Evolutionary conservation across 2,329 filamentous ascomycete species (phyloP).

Genomic region (Fonsecaea erecta): DNA sequence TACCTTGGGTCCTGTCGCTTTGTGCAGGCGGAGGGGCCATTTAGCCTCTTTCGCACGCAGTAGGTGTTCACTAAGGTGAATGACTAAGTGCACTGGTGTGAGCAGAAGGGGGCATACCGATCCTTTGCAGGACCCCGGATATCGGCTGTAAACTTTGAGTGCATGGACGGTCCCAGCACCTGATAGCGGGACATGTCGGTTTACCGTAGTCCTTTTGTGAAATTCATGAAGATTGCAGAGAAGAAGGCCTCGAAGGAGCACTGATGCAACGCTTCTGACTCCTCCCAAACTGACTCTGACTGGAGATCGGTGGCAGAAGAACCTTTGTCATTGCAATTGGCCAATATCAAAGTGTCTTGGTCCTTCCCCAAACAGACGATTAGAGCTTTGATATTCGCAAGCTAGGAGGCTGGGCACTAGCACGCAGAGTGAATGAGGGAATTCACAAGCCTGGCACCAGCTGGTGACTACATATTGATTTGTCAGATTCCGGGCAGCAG

Average conservation of each 20-base stretch:
- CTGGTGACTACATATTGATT: too few species aligned
- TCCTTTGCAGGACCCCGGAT: slow-evolving; percentile 17
- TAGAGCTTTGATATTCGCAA: slow-evolving; percentile 13
- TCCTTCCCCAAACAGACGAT: not conserved
- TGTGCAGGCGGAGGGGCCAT: slow-evolving; percentile 10
- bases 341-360: not conserved
- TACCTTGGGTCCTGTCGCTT: slow-evolving; percentile 4
- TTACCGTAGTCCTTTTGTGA: not conserved
- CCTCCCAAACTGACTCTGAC: not conserved
- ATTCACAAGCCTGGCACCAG: not conserved
- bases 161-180: not conserved
- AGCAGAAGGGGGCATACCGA: not conserved
- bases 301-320: not conserved
- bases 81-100: slow-evolving; percentile 2
- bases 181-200: not conserved
- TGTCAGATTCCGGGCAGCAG: slow-evolving; percentile 1
- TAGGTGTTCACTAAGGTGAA: not conserved
- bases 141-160: slow-evolving; percentile 11
- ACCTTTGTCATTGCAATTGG: not conserved
- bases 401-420: slow-evolving; percentile 20
- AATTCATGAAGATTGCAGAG: not conserved
- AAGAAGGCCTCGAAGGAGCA: not conserved
- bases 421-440: not conserved
- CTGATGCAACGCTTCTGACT: not conserved
- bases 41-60: slow-evolving; percentile 6